phyloP scores from a whole-genome alignment of 805 yeast species.

The Saccharomyces eubayanus region DNA sequence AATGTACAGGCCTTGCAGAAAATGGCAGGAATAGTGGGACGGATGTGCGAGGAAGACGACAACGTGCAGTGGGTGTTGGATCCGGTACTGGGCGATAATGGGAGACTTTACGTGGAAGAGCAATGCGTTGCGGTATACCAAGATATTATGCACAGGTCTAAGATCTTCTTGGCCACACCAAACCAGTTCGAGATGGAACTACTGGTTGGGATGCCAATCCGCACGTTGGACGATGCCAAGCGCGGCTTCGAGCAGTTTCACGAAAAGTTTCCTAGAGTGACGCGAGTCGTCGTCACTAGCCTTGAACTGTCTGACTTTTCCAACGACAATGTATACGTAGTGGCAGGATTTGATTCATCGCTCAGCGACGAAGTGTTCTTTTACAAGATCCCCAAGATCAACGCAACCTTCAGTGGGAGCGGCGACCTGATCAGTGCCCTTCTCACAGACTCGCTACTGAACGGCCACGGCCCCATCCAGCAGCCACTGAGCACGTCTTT shows the following conservation, averaged over 20 bases:
- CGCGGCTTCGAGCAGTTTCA: constrained; percentile 38
- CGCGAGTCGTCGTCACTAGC: constrained; percentile 53
- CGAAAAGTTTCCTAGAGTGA: constrained; percentile 36
- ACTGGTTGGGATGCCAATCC: constrained; percentile 41
- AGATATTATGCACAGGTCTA: constrained; percentile 36
- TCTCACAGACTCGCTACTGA: constrained; percentile 42
- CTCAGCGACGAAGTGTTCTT: background rate
- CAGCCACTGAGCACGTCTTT: constrained; percentile 21
- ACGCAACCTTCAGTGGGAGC: constrained; percentile 62
- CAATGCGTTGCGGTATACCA: constrained; percentile 46
- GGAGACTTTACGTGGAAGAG: constrained; percentile 63
- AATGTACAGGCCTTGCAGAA: constrained; percentile 45
- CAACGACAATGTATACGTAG: background rate
- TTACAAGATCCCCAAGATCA: constrained; percentile 38
- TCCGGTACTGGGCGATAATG: constrained; percentile 91
- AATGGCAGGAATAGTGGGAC: constrained; percentile 37
- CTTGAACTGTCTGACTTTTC: constrained; percentile 24
- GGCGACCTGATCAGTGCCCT: constrained; percentile 68
- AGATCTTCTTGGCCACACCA: constrained; percentile 52
- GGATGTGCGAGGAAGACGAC: constrained; percentile 24
- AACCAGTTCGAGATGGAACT: constrained; percentile 69
- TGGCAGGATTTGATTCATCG: background rate
- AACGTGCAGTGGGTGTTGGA: constrained; percentile 59
- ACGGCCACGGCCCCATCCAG: constrained; percentile 10
- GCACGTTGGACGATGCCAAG: constrained; percentile 31